Base-by-base conservation (phyloP, 2,329 filamentous ascomycete genomes). In the Aspergillus niger region DNA sequence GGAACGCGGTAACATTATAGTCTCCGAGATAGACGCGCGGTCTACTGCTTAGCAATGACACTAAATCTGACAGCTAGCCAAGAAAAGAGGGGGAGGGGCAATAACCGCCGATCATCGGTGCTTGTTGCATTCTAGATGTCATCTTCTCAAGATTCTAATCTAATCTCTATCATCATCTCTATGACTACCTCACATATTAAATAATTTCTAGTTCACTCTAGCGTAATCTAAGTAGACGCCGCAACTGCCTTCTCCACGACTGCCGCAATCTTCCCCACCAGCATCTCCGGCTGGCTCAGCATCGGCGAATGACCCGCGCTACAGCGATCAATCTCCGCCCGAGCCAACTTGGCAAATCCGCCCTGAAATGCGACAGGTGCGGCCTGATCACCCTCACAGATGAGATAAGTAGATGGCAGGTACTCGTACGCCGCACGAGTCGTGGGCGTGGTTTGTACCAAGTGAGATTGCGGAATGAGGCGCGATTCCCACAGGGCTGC, bases 361-460 rank as follows among this genome's bases (percentile, higher is more conserved):
- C 53, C 41, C 41, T 61, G 59, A 10, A 49, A 54, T 11, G 28
- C 10, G 4, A 30, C 8, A 3, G 54, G 48, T 13, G 24, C 41
- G 5, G 54, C 54, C 30, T 41, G 20, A 28, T 61, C 59, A 2
- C 24, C 38, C 28, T 57, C 54, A 17, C 59, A 61, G 28, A 61
- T 36, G 7, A 61, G 24, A 24, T 57, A 61, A 13, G 59, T 61
- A 2, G 59, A 61, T 3, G 54, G 59, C 15, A 61, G 24, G 26
- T 57, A 61, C 54, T 60, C 28, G 20, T 57, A 61, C 17, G 54
- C 54, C 8, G 54, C 49, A 6, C 59, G 49, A 11, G 54, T 61
- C 1, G 44, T 38, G 8, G 38, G 30, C 24, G 39, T 61, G 1
- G 49, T 53, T 38, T 54, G 54, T 15, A 61, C 54, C 50, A 20